Percentiles rank a stretch among this genome's conserved stretches.
phyloP scores from a whole-genome alignment of 257 asterid species.

The Nicotiana otophora region DNA sequence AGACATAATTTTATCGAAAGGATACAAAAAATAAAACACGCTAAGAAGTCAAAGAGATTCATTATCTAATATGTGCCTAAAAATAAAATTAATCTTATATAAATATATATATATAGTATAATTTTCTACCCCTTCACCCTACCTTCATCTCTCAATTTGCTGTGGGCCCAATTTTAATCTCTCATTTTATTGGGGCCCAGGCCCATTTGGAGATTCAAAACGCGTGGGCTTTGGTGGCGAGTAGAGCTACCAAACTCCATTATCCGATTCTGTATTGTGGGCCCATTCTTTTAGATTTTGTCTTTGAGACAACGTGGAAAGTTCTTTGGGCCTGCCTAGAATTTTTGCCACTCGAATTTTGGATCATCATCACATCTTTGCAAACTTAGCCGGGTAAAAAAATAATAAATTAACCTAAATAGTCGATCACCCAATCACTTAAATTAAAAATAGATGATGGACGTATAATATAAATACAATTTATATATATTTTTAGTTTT shows the following conservation, averaged over 20 bases:
- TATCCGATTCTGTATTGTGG: neutral
- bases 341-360: neutral
- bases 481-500: too few relatives aligned
- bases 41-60: too few relatives aligned
- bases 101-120: too few relatives aligned
- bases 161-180: neutral
- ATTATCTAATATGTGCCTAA: too few relatives aligned
- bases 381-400: neutral
- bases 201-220: neutral
- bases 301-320: neutral
- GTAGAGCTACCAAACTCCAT: conserved; percentile 17
- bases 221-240: conserved; percentile 3
- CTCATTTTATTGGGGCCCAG: neutral
- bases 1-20: too few relatives aligned
- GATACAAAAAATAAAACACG: too few relatives aligned
- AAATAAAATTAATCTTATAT: too few relatives aligned
- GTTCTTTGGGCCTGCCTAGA: neutral
- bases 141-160: neutral
- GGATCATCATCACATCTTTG: conserved; percentile 4
- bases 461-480: too few relatives aligned
- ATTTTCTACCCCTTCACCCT: neutral
- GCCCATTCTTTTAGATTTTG: neutral
- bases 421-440: too few relatives aligned
- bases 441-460: too few relatives aligned
- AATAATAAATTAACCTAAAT: neutral